These are phyloP conservation scores for Narthecium ossifragum DNA, from an alignment of 106 monocot species.

Conservation along the genomic window DNA sequence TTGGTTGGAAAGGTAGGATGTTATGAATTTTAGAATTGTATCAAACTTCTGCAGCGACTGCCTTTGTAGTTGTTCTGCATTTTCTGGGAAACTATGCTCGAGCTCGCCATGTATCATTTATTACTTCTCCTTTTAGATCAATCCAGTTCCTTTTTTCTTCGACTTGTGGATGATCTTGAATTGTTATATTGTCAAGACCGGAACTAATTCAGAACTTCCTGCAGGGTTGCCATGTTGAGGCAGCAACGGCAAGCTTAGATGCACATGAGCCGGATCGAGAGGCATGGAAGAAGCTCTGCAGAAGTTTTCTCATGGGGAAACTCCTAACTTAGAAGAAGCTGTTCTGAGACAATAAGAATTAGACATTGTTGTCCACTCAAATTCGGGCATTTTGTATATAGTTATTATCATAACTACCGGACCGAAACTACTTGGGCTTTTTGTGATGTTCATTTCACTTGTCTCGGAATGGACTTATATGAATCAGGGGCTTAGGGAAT, in stretches of 20 bases:
- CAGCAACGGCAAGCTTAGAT: conserved; percentile 28
- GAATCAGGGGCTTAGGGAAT: background rate
- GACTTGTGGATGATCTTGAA: background rate
- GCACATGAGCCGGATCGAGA: conserved; percentile 21
- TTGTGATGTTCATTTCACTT: background rate
- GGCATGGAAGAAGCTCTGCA: conserved; percentile 52
- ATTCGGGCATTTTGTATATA: background rate
- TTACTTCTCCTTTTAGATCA: too few species aligned
- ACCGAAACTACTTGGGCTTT: background rate
- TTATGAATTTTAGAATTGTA: too few species aligned
- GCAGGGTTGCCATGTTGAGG: conserved; percentile 36
- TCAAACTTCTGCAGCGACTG: too few species aligned
- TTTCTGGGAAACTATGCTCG: too few species aligned
- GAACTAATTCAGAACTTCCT: background rate
- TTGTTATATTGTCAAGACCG: background rate
- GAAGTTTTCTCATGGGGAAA: conserved; percentile 39
- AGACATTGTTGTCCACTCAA: background rate
- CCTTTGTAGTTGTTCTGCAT: too few species aligned
- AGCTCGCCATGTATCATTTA: too few species aligned
- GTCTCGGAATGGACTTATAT: background rate
- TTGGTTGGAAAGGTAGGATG: too few species aligned
- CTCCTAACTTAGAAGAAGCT: background rate
- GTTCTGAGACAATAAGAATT: background rate
- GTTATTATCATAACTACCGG: background rate
- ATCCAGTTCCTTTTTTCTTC: too few species aligned